phyloP scores from a whole-genome alignment of 2,329 filamentous ascomycete genomes.

The Penicillium fuscoglaucum region DNA sequence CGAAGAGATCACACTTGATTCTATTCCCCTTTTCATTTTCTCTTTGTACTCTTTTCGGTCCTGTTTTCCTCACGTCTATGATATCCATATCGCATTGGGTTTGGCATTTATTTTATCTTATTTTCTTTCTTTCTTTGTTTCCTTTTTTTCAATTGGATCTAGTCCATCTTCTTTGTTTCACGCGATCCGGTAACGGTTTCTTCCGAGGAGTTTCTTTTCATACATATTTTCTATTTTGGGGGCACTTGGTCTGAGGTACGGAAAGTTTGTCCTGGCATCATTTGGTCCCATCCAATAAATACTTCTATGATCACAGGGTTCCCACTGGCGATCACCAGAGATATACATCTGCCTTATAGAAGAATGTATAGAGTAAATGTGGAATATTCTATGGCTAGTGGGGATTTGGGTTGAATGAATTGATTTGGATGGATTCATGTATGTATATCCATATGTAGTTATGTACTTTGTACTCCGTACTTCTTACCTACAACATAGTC shows the following conservation, averaged over 20 bases:
- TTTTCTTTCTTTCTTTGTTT: background rate
- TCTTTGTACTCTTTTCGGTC: conserved; percentile 1
- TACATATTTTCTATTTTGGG: background rate
- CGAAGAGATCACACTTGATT: conserved; percentile 3
- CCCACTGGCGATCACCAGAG: background rate
- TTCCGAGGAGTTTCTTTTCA: background rate
- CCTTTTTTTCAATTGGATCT: background rate
- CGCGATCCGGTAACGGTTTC: background rate
- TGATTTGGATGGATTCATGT: no score
- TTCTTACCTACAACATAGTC: background rate
- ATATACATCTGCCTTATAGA: background rate
- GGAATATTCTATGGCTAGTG: no score
- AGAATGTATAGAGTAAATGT: background rate
- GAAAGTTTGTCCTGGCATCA: background rate
- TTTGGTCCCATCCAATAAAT: background rate
- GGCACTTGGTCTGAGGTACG: background rate
- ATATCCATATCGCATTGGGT: conserved; percentile 27
- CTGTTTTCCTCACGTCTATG: conserved; percentile 17
- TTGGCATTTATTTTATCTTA: conserved; percentile 1
- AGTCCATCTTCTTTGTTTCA: background rate
- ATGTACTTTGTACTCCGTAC: background rate
- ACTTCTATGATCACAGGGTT: background rate
- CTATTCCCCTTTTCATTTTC: conserved; percentile 1
- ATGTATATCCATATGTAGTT: background rate
- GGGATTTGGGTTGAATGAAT: no score